A percentile compares a stretch with the other conserved stretches of the same genome.
phyloP scores from a whole-genome alignment of 306 rosid genomes.

The Castanea sativa region DNA sequence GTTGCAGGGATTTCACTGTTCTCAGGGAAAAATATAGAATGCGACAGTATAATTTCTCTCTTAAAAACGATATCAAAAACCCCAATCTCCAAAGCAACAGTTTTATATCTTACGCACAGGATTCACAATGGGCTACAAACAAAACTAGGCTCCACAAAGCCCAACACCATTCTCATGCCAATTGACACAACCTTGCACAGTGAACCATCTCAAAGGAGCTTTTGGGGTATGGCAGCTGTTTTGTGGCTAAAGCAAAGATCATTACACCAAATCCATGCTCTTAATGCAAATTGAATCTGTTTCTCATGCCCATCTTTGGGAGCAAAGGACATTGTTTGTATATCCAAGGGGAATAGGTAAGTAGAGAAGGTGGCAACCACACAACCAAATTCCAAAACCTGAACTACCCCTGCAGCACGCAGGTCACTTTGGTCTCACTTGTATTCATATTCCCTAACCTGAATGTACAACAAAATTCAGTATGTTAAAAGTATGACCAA shows the following conservation, averaged over 20 bases:
- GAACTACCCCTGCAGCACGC: not conserved
- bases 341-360: conserved; percentile 79
- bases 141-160: too few species aligned
- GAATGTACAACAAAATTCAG: conserved; percentile 11
- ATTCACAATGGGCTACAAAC: too few species aligned
- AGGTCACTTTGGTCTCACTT: conserved; percentile 58
- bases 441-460: conserved; percentile 90
- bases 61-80: too few species aligned
- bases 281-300: conserved; percentile 87
- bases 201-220: conserved; percentile 90
- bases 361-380: conserved; percentile 98
- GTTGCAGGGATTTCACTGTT: too few species aligned
- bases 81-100: too few species aligned
- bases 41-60: too few species aligned
- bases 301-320: conserved; percentile 94
- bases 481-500: conserved; percentile 1
- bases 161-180: conserved; percentile 91
- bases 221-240: conserved; percentile 80
- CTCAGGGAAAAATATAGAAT: too few species aligned
- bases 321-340: conserved; percentile 91
- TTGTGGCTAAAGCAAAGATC: conserved; percentile 84
- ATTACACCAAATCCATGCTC: conserved; percentile 88
- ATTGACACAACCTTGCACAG: conserved; percentile 87
- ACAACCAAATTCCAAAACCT: conserved; percentile 87
- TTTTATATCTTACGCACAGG: too few species aligned